Base-by-base conservation (phyloP, 257 asterid genomes). In the Salvia rosmarinus region DNA sequence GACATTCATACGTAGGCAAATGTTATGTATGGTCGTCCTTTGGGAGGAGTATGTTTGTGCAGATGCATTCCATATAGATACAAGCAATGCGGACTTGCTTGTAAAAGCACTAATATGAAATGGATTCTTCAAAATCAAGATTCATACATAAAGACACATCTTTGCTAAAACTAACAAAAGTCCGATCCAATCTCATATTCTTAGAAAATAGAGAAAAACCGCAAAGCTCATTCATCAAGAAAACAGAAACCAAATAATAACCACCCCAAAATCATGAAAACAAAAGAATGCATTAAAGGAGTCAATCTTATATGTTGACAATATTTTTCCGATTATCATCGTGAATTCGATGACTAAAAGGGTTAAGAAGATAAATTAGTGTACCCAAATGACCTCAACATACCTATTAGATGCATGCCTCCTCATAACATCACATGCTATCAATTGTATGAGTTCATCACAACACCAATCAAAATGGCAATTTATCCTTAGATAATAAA, bases 391-490 rank as follows among this genome's bases (percentile, higher is more conserved):
- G 60, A 58, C 6, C 25, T 43, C 34, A 2, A 49, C 56, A 13
- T 14, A 16, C 23, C 7, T 8, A 17, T 43, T 9, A 34, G 25
- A 52, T 47, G 4, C 23, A 9, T 6, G 32, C 12, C 35, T 43
- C 25, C 21, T 44, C 64, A 69, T 11, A 47, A 66, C 37, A 71
- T 61, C 68, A 6, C 23, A 35, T 47, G 42, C 46, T 17, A 44
- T 25, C 3, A 59, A 57, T 35, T 49, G 62, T 34, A 66, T 39
- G 17, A 11, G 17, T 42, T 75, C 42, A 66, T 21, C 12, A 35
- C 63, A 70, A 44, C 37, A 16, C 64, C 47, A 56, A 80, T 30
- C 47, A 63, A 21, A 46, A 25, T 1, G 28, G 30, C 30, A 44
- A 35, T 28, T 17, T 49, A 21, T 35, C 25, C 49, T 25, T 34